Percentiles rank a stretch among this genome's conserved stretches.
Conservation (phyloP, 2,329 filamentous ascomycete genomes). For the Pyrenochaeta sp. region DNA sequence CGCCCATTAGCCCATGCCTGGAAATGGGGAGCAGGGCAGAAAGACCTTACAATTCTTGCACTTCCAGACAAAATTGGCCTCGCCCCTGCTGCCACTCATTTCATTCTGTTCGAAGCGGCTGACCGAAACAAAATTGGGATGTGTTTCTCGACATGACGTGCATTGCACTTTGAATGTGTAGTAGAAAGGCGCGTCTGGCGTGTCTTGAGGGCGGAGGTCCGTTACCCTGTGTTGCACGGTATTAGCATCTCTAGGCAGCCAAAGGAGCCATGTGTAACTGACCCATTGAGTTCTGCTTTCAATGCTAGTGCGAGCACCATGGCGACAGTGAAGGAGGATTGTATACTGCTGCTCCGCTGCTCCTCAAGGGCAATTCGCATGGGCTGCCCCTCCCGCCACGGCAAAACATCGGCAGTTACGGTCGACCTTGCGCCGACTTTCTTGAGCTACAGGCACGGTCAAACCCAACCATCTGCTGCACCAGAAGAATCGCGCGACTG, state of each 20-base stretch:
- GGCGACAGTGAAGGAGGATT: background rate
- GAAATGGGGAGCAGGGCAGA: constrained; percentile 17
- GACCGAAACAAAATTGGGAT: constrained; percentile 85
- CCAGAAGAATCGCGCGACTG: constrained; percentile 1
- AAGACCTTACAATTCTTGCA: constrained; percentile 96
- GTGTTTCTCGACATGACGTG: constrained; percentile 92
- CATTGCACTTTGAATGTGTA: constrained; percentile 99
- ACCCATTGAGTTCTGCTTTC: constrained; percentile 50
- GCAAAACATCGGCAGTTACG: background rate
- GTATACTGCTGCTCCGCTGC: no score
- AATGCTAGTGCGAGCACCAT: constrained; percentile 51
- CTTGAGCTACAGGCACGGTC: constrained; percentile 20
- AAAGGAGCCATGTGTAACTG: background rate
- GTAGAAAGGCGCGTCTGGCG: constrained; percentile 83
- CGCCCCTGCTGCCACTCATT: constrained; percentile 89
- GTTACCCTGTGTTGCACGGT: constrained; percentile 74
- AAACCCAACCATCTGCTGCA: constrained; percentile 1
- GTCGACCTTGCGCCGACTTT: constrained; percentile 18
- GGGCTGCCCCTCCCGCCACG: background rate
- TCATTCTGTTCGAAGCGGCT: constrained; percentile 92
- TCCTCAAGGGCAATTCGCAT: background rate
- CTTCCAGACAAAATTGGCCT: constrained; percentile 99
- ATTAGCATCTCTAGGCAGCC: background rate
- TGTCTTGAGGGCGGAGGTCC: constrained; percentile 85
- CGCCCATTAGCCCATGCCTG: constrained; percentile 9